Percentiles rank a stretch among this genome's conserved stretches.
Conservation (phyloP, 2,329 filamentous ascomycete species). For the Arthrobotrys megalospora region DNA sequence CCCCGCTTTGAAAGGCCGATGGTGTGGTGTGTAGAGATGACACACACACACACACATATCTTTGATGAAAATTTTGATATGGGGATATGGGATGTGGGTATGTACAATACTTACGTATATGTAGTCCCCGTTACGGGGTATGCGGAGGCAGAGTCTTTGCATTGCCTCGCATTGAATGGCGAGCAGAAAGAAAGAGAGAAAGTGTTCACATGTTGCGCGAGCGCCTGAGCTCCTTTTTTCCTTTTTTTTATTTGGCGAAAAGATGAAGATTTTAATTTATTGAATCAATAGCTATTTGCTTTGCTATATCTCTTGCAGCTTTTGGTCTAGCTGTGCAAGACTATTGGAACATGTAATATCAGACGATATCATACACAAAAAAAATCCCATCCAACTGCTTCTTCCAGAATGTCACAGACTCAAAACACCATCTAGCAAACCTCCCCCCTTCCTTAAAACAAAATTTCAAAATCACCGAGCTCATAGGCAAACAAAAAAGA, state of each 20-base stretch:
- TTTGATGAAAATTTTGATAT: background rate
- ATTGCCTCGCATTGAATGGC: too few relatives aligned
- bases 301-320: constrained; percentile 1
- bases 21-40: constrained; percentile 26
- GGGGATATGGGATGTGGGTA: too few relatives aligned
- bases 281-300: background rate
- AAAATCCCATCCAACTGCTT: too few relatives aligned
- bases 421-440: constrained; percentile 2
- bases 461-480: background rate
- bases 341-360: constrained; percentile 3
- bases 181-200: background rate
- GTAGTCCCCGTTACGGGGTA: too few relatives aligned
- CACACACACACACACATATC: constrained; percentile 1
- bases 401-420: background rate
- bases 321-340: background rate
- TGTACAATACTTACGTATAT: too few relatives aligned
- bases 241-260: background rate
- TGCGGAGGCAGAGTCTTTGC: background rate
- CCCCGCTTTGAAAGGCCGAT: constrained; percentile 59
- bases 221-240: background rate
- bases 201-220: background rate
- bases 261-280: background rate
- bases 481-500: background rate
- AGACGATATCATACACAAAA: background rate
- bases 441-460: background rate